Base-by-base conservation (phyloP, 73 alveolate species). In the Paramecium pentaurelia region DNA sequence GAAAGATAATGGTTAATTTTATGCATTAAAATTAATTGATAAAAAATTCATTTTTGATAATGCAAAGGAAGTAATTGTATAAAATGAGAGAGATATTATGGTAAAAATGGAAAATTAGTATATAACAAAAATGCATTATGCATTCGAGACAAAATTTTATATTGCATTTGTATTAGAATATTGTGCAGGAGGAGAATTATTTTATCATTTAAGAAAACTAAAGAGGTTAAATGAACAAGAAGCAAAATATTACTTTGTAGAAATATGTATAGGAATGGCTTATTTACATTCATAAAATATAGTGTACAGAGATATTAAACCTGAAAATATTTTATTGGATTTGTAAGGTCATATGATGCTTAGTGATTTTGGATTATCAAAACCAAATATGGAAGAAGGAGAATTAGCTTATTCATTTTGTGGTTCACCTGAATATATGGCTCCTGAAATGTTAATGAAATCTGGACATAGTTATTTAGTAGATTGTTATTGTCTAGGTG, bases 161-260 rank as follows among this genome's bases (percentile, higher is more conserved):
- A 70, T 96, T 38, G 95, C 93, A 42, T 92, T 97, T 54, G 96
- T 96, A 3, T 60, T 96, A 93, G 99, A 97, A 22, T 93, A 95
- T 49, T 96, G 97, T 92, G 95, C 98, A 25, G 99, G 99, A 2
- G 99, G 99, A 1, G 99, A 97, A 60, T 93, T 97, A 75, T 97
- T 97, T 70, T 95, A 75, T 60, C 99, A 96, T 42, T 86, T 96
- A 49, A 90, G 96, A 71, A 88, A 93, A 58, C 80, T 95, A 30
- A 94, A 95, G 20, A 88, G 97, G 60, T 83, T 96, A 37, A 75
- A 68, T 34, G 97, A 95, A 59, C 77, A 93, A 30, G 92, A 88
- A 42, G 95, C 98, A 25, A 89, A 91, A 85, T 75, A 86, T 71
- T 95, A 95, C 68, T 92, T 96, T 51, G 95, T 91, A 1, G 95